Evolutionary conservation across 2,329 filamentous ascomycete species (phyloP), one percentile per base, ranked within the genome.

Genomic region (Botrytis aclada): DNA sequence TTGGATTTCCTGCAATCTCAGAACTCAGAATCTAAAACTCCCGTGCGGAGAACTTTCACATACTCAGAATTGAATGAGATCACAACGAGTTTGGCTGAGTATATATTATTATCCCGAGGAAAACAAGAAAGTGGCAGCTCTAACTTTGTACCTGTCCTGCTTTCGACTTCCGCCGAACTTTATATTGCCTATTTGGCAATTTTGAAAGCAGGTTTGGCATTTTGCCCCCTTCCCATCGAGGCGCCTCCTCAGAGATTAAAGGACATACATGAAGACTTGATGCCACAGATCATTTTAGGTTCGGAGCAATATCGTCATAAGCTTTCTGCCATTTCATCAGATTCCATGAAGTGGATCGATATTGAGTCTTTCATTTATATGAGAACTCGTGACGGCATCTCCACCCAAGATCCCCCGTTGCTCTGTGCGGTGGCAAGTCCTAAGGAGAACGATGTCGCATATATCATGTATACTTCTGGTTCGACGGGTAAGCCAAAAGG

Each of bases 141-240:
- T 29, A n/a, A 34, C 14, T n/a, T 70, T 32, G 56, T 70, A n/a
- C 56, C 69, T 32, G 32, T 70, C 8, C 43, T 61, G 22, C 69
- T 70, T 43, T 64, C 80, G 75, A 58, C 81, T 79, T 74, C 75
- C 77, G 32, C 77, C 80, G 34, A 73, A 74, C 79, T 79, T 7
- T 81, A 80, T 69, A 75, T 80, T 1, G 71, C 80, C 25, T 79
- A 81, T 22, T 71, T 80, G n/a, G 81, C 78, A 10, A 80, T 82
- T 47, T 78, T 82, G 72, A 80, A 80, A 56, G 78, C 80, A 2
- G 81, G 80, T 25, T 80, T 80, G 71, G 76, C 76, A 0, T 82
- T 82, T 75, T 76, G 82, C n/a, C 81, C 81, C 1, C 80, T 82
- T 34, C 81, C 79, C 41, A 78, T 81, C 47, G 78, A 77, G 29